These are phyloP conservation scores for Mortierella sp. DNA, from an alignment of 371 early-diverging fungal species.

Conservation along the genomic window DNA sequence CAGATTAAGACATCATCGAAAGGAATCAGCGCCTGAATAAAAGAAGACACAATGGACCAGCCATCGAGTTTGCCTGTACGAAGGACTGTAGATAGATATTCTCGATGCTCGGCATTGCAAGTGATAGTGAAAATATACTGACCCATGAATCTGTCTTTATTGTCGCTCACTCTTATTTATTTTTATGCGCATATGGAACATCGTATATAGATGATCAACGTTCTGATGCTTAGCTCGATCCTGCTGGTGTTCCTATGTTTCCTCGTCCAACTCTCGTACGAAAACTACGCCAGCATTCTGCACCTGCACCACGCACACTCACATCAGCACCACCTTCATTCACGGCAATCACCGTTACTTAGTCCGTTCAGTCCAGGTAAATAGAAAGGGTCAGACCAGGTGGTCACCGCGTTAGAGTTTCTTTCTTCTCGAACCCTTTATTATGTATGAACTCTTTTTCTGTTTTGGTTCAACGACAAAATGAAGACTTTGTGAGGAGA, in stretches of 20 bases:
- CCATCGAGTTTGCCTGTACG: constrained; percentile 33
- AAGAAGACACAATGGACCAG: constrained; percentile 22
- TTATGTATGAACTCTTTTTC: neutral
- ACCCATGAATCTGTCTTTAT: neutral
- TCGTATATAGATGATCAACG: constrained; percentile 43
- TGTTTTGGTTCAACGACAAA: neutral
- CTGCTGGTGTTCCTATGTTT: constrained; percentile 46
- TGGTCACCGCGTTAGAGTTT: constrained; percentile 1
- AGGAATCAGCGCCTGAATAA: too few relatives aligned
- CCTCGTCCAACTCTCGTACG: constrained; percentile 46
- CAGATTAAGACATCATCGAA: neutral
- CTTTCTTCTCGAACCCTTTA: neutral
- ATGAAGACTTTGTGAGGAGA: too few relatives aligned
- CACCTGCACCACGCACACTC: constrained; percentile 34
- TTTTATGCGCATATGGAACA: neutral
- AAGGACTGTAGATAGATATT: too few relatives aligned
- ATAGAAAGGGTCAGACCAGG: neutral
- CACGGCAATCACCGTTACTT: constrained; percentile 28
- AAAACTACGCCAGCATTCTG: constrained; percentile 46
- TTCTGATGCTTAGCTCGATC: constrained; percentile 47
- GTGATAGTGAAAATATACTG: neutral
- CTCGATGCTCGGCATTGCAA: too few relatives aligned
- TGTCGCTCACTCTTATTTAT: neutral
- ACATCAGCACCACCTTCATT: constrained; percentile 15
- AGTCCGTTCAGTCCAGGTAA: constrained; percentile 33